Base-by-base conservation (phyloP, 139 green algal genomes). In the Picochlorum sp. region DNA sequence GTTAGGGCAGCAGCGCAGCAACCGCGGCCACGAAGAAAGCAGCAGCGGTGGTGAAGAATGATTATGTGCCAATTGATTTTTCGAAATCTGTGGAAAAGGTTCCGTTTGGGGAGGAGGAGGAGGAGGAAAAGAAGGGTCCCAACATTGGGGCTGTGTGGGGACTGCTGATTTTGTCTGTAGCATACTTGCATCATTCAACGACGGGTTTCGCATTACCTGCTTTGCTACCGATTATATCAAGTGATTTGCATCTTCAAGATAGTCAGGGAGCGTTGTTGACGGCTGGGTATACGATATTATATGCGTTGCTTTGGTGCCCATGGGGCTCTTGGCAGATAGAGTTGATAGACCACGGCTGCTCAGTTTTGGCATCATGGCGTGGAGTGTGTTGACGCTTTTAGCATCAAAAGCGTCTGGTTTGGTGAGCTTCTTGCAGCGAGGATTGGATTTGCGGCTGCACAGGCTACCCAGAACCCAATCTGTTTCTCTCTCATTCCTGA, bases 381-480 rank as follows among this genome's bases (percentile, higher is more conserved):
- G 88, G 88, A 83, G 66, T 30, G n/a, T 72, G 7, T 72, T 92
- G 8, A 90, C 81, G 13, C 72, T 90, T 56, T 57, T 78, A 6
- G 80, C 83, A 11, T 81, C 85, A 9, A 62, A 75, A 16, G 75
- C 76, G 16, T 50, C 45, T 16, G 61, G 2, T 85, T 85, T 62
- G 56, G 9, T 15, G 79, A 89, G 49, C 79, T 95, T 14, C 62
- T 95, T 32, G 57, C 78, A 2, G 69, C 78, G 14, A 76, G 88
- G 6, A 66, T 91, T 5, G 83, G 80, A 13, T 93, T 92, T 77
- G 88, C 88, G 8, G 73, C 77, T 1, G 82, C 88, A 6, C 86
- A 95, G 76, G 80, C 85, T 20, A 85, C 84, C 13, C 85, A 92
- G 76, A 95, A 95, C 70, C 88, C 88, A 4, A 82, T 95, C 44